Evolutionary conservation across 306 rosid species (phyloP).

Genomic region (Quercus robur): DNA sequence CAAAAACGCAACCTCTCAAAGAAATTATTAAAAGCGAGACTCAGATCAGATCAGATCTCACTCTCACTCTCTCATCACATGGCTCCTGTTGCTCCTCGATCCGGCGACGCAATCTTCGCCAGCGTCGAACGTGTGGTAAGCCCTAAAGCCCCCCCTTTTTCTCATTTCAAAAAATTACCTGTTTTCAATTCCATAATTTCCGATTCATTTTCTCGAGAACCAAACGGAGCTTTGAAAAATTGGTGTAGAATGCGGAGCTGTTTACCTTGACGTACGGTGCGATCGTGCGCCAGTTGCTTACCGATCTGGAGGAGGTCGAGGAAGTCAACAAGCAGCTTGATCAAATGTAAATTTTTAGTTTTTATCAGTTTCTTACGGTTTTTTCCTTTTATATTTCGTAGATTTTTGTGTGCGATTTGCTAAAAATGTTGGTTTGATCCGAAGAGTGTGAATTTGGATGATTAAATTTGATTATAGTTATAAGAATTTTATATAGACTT

Average conservation of each 20-base stretch:
- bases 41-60: slow-evolving; percentile 5
- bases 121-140: slow-evolving; percentile 89
- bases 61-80: slow-evolving; percentile 16
- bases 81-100: slow-evolving; percentile 88
- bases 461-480: neutral
- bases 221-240: neutral
- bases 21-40: neutral
- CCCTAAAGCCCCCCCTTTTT: neutral
- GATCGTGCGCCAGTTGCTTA: slow-evolving; percentile 95
- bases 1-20: neutral
- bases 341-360: slow-evolving; percentile 57
- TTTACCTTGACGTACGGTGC: slow-evolving; percentile 99
- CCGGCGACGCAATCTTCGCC: slow-evolving; percentile 96
- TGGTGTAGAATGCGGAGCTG: slow-evolving; percentile 81
- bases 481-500: neutral
- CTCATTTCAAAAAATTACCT: too few species aligned
- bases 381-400: neutral
- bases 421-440: too few species aligned
- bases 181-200: neutral
- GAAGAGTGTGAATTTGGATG: too few species aligned
- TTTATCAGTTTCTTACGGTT: neutral
- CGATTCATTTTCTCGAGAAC: neutral
- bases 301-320: slow-evolving; percentile 97
- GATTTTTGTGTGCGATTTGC: too few species aligned
- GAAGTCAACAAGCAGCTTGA: slow-evolving; percentile 99